Evolutionary conservation across 2,329 filamentous ascomycete species (phyloP), one percentile per base, ranked within the genome.

Genomic region (Trichoderma polysporum): DNA sequence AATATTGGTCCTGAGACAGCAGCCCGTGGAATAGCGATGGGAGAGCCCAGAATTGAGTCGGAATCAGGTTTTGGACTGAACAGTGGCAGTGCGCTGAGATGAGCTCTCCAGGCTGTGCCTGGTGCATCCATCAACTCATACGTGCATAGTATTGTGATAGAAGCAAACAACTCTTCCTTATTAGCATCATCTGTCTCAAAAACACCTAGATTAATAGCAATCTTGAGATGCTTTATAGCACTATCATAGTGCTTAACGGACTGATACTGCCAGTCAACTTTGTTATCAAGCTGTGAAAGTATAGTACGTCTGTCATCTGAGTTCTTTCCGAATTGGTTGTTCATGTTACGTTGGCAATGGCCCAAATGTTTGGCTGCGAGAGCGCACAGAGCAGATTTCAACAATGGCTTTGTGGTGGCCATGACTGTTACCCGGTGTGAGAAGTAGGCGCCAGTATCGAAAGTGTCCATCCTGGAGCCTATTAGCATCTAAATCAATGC

Each of bases 51-150:
- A 25, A 63, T 12, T 8, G 22, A 33, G 8, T 25, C 37, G 13
- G 60, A 41, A 5, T 31, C 25, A 5, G 49, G 37, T 7, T 35
- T n/a, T 13, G 49, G 60, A 9, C 49, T 63, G 13, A 63, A 63
- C 10, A 63, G 6, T 4, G 49, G 60, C 35, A 63, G 17, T 22
- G 60, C 60, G 27, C 60, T 63, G n/a, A 63, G 60, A 54, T 63
- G 60, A 50, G 60, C 60, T 12, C 60, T 63, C 60, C 60, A 63
- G 10, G 60, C 60, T 15, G 60, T 63, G 2, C 60, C 60, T 13
- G 60, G 60, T 2, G 60, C 60, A 33, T 63, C 60, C 60, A 63
- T 63, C 3, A 63, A 19, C 35, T 63, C 60, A 31, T 63, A 63
- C 2, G 49, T 63, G 49, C 60, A 63, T 12, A 63, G 9, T 33